These are phyloP conservation scores for Hypoxylon subgilvum DNA, from an alignment of 495 filamentous ascomycete species.

Conservation along the genomic window DNA sequence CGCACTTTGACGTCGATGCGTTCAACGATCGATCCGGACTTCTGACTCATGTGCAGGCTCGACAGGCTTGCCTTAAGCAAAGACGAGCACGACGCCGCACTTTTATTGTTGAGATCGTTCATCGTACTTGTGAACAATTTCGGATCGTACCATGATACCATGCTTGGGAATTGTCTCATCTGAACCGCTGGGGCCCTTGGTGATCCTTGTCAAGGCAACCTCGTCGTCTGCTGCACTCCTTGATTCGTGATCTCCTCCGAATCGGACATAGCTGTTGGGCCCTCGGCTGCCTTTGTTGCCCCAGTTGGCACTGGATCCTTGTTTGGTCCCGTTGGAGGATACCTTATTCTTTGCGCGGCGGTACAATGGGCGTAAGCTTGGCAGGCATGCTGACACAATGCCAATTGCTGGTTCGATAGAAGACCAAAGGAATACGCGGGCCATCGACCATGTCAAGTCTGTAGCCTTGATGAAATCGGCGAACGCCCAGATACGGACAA, in stretches of 20 bases:
- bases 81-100: neutral
- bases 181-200: conserved; percentile 3
- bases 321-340: conserved; percentile 7
- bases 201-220: conserved; percentile 26
- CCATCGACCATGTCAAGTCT: conserved; percentile 50
- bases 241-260: conserved; percentile 19
- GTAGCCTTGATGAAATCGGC: conserved; percentile 41
- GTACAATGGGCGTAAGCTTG: conserved; percentile 47
- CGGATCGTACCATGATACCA: conserved; percentile 29
- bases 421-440: conserved; percentile 52
- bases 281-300: conserved; percentile 18
- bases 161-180: conserved; percentile 24
- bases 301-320: conserved; percentile 29
- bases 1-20: neutral
- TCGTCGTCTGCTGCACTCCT: conserved; percentile 15
- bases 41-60: neutral
- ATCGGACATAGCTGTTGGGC: conserved; percentile 29
- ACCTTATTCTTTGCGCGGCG: conserved; percentile 30
- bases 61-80: neutral
- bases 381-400: conserved; percentile 52
- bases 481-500: conserved; percentile 50
- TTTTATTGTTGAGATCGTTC: neutral
- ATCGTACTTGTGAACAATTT: conserved; percentile 13
- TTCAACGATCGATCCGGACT: neutral
- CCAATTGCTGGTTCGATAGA: conserved; percentile 51